Evolutionary conservation across 2,329 filamentous ascomycete species (phyloP), one percentile per base, ranked within the genome.

Genomic region (Pseudophaeomoniella oleicola): DNA sequence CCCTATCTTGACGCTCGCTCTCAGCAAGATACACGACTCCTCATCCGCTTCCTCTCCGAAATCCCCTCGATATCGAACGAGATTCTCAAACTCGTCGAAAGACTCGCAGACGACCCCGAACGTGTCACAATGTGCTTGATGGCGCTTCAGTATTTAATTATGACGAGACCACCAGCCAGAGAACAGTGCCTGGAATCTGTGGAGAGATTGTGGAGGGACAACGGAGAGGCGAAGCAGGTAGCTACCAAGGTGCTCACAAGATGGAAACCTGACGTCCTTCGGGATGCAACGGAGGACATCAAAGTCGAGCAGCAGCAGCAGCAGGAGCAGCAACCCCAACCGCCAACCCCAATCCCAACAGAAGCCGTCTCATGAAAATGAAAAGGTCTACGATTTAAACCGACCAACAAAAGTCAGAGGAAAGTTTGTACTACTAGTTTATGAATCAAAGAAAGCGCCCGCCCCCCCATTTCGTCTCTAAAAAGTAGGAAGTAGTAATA

Each of bases 11-110:
- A 93, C 19, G 83, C 84, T 3, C 96, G 94, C 55, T 67, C 96
- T n/a, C 17, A n/a, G 30, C 30, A n/a, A 5, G 86, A 94, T 52
- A 73, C 79, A 2, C 88, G 90, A 56, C 72, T 93, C 15, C 64
- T 98, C 38, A 87, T 92, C 17, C 75, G 90, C 22, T 93, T 96
- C 52, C 62, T 98, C 32, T 87, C 85, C 35, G 90, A 98, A 57
- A 78, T 98, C 19, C 90, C 90, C 0, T 78, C 81, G 30, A 66
- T 98, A 19, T 84, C 77, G 42, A 57, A 64, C 19, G 67, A 71
- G 9, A 75, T 96, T 42, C 67, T 96, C 2, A 68, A 77, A 33
- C 72, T 81, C 35, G 75, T 96, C 22, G 69, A 69, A 46, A 70
- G 66, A 40, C 60, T 79, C 39, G 73, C 75, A 1, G 66, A 69